Evolutionary conservation across 441 rosid species (phyloP), one percentile per base, ranked within the genome.

Genomic region (Eruca vesicaria): DNA sequence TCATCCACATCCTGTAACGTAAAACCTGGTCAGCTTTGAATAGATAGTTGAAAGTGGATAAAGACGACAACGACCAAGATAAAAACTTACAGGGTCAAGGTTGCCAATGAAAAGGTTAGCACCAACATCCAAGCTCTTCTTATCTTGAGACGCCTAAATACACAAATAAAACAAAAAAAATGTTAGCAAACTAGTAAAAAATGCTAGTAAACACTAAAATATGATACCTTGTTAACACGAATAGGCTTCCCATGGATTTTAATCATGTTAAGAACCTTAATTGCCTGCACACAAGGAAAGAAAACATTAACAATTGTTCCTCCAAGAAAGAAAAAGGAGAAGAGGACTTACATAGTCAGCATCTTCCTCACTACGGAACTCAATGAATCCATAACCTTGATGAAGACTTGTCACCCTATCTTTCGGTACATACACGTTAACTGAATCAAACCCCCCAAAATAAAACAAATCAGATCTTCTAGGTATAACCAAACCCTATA

Each of bases 231-330:
- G 82, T 96, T 96, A 43, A 96, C 98, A 15, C 96, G 96, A 9
- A 93, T 96, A 35, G 99, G 98, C 81, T 96, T 96, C 66, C 99
- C 99, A 31, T 86, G 83, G 57, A 96, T 91, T 85, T 96, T 96
- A 77, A 93, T 96, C 97, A 93, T 96, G 83, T 96, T 96, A 69
- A 96, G 91, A 72, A 96, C 89, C 87, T 96, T 96, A 78, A 96
- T 93, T 26, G 97, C 99, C 99, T 93, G 83, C 48, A 80, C 63
- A 70, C 50, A 45, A 45, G 43, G 1, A 36, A 41, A 12, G 16
- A 62, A n/a, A 21, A 21, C 41, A 1, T 0, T 56, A 3, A 55
- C 14, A 38, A 52, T 18, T 16, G 45, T 9, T 6, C 50, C 6
- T 6, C 50, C 4, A 3, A 14, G 61, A 64, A 26, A 59, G 16